These are phyloP conservation scores for Sherardia arvensis DNA, from an alignment of 257 asterid species.

Conservation along the genomic window DNA sequence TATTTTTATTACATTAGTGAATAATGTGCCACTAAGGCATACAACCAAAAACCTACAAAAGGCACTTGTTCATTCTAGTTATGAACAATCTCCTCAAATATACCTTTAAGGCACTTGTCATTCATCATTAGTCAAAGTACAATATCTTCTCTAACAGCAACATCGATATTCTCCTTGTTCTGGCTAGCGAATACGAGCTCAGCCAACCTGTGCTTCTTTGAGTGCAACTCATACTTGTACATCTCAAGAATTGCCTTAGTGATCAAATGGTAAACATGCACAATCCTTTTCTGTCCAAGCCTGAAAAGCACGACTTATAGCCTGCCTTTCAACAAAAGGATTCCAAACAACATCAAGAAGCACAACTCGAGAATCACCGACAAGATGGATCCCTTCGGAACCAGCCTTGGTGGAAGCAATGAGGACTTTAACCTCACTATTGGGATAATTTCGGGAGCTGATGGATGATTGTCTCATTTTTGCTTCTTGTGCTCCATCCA, in stretches of 20 bases:
- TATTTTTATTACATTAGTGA: no score
- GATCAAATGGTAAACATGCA: slow-evolving; percentile 56
- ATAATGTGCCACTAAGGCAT: no score
- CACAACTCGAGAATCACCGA: slow-evolving; percentile 80
- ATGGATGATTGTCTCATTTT: slow-evolving; percentile 42
- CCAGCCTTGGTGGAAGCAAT: slow-evolving; percentile 72
- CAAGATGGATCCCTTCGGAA: slow-evolving; percentile 65
- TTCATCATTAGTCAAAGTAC: slow-evolving; percentile 47
- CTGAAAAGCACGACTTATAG: slow-evolving; percentile 75
- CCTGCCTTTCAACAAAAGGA: slow-evolving; percentile 65
- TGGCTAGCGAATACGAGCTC: slow-evolving; percentile 37
- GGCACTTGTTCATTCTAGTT: no score
- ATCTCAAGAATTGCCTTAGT: slow-evolving; percentile 35
- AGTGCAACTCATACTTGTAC: slow-evolving; percentile 33
- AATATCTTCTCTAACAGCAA: slow-evolving; percentile 25
- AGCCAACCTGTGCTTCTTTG: slow-evolving; percentile 37
- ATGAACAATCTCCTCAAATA: slow-evolving; percentile 39
- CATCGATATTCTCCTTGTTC: background rate
- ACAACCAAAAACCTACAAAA: no score
- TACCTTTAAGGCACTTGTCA: slow-evolving; percentile 12
- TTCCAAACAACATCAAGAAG: slow-evolving; percentile 77
- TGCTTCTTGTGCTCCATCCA: slow-evolving; percentile 35
- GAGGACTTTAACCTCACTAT: slow-evolving; percentile 42
- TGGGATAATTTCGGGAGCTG: slow-evolving; percentile 35
- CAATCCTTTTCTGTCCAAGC: slow-evolving; percentile 60